These are phyloP conservation scores for Blepharisma undulans DNA, from an alignment of 169 alveolate genomes.

Conservation along the genomic window DNA sequence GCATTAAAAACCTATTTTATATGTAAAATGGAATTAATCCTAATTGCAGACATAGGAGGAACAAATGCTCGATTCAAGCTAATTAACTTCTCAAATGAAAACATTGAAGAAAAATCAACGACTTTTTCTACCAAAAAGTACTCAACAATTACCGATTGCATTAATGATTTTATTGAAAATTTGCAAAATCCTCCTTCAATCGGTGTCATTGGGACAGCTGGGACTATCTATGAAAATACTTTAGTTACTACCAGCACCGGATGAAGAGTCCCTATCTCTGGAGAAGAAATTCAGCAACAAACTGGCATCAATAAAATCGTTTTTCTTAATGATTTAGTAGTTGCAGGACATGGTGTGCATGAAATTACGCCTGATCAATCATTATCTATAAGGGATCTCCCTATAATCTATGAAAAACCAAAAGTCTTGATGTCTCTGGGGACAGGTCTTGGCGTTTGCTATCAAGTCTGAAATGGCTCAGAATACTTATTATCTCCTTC, in stretches of 20 bases:
- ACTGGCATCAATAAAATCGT: not conserved
- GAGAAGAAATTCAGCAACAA: not conserved
- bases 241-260: not conserved
- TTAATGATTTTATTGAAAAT: slow-evolving; percentile 11
- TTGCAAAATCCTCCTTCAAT: not conserved
- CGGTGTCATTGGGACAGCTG: slow-evolving; percentile 31
- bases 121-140: not conserved
- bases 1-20: too few relatives aligned
- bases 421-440: slow-evolving; percentile 41
- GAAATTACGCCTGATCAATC: not conserved
- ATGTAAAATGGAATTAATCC: not conserved
- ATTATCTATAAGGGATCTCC: not conserved
- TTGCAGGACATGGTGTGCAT: slow-evolving; percentile 9
- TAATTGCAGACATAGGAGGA: slow-evolving; percentile 38
- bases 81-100: not conserved
- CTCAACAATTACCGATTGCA: not conserved
- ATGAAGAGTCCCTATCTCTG: not conserved
- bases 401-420: not conserved
- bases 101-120: not conserved
- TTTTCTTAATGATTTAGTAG: slow-evolving; percentile 36
- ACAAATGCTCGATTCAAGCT: slow-evolving; percentile 28
- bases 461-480: not conserved
- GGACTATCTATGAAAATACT: not conserved
- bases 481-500: slow-evolving; percentile 11
- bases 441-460: slow-evolving; percentile 35